These are phyloP conservation scores for Colletotrichum sp. DNA, from an alignment of 2,329 filamentous ascomycete genomes.

Conservation along the genomic window DNA sequence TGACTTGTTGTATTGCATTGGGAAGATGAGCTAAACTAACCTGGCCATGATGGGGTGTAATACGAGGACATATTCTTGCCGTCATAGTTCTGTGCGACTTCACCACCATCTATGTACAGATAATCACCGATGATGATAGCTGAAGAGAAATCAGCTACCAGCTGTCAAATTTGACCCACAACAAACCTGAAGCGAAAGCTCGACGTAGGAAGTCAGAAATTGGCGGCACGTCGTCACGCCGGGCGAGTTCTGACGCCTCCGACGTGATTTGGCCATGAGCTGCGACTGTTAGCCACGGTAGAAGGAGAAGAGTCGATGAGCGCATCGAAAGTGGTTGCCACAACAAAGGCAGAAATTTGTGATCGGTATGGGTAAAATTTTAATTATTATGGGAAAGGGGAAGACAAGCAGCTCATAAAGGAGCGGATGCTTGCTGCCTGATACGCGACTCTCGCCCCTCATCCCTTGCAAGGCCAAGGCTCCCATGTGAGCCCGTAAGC, in stretches of 20 bases:
- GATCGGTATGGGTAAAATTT: rapidly evolving
- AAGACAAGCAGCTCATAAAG: neutral
- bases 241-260: neutral
- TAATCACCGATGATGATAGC: slow-evolving; percentile 36
- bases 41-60: neutral
- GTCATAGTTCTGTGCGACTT: slow-evolving; percentile 29
- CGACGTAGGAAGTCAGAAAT: neutral
- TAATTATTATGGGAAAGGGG: neutral
- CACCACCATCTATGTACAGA: slow-evolving; percentile 42
- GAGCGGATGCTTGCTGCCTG: neutral
- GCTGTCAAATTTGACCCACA: neutral
- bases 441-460: rapidly evolving
- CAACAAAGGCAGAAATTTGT: rapidly evolving
- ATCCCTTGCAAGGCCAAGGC: neutral
- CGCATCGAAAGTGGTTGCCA: neutral
- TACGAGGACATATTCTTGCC: slow-evolving; percentile 21
- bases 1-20: neutral
- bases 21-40: neutral
- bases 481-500: neutral
- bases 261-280: neutral
- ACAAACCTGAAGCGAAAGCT: neutral
- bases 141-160: slow-evolving; percentile 12
- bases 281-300: neutral
- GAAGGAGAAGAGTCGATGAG: too few species aligned
- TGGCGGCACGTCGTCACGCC: neutral